Conservation (phyloP, 2,329 filamentous ascomycete species). For the Talaromyces sp. region DNA sequence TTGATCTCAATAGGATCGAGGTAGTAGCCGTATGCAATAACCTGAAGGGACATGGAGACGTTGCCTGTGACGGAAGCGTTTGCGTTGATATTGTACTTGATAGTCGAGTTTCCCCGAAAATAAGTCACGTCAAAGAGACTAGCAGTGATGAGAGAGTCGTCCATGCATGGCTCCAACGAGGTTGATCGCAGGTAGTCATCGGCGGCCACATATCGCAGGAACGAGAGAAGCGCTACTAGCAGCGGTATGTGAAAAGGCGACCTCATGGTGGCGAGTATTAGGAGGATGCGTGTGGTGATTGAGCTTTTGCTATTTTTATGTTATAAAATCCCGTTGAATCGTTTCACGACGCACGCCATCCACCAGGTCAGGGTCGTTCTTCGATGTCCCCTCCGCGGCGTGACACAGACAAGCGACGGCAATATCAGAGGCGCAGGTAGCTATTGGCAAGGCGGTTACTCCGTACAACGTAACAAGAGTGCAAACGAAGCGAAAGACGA, state of each 20-base stretch:
- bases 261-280: slow-evolving; percentile 2
- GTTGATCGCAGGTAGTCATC: slow-evolving; percentile 7
- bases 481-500: neutral
- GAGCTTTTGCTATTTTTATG: neutral
- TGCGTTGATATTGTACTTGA: slow-evolving; percentile 12
- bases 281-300: neutral
- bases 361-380: neutral
- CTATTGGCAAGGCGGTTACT: neutral
- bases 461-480: neutral
- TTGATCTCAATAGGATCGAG: slow-evolving; percentile 7
- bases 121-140: slow-evolving; percentile 12
- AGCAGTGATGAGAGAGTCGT: slow-evolving; percentile 11
- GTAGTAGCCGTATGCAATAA: slow-evolving; percentile 13
- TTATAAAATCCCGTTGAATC: neutral
- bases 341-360: neutral
- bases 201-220: slow-evolving; percentile 3
- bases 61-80: slow-evolving; percentile 11
- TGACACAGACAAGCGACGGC: neutral
- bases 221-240: neutral
- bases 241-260: neutral
- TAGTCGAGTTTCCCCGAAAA: slow-evolving; percentile 7
- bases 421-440: neutral
- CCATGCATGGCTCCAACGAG: slow-evolving; percentile 10
- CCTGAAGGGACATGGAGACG: slow-evolving; percentile 9
- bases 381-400: neutral